phyloP scores from a whole-genome alignment of 257 asterid species.

The Ilex aquifolium region DNA sequence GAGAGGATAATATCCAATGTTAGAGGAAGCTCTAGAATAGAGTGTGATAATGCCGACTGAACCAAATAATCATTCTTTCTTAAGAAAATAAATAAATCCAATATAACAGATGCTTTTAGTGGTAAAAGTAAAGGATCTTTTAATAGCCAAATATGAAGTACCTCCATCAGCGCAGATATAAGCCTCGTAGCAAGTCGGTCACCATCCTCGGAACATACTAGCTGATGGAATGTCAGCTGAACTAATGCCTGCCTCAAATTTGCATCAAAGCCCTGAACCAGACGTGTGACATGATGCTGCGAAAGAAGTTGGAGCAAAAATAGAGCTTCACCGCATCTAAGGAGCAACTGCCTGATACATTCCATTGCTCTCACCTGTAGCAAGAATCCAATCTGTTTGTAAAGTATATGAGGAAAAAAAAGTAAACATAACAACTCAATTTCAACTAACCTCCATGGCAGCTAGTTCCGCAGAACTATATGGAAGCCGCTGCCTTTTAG shows the following conservation, averaged over 20 bases:
- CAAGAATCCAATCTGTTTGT: slow-evolving; percentile 15
- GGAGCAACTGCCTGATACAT: slow-evolving; percentile 90
- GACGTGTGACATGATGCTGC: slow-evolving; percentile 70
- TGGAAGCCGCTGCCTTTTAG: slow-evolving; percentile 80
- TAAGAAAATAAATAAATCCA: neutral
- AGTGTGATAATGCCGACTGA: neutral
- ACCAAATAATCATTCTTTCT: neutral
- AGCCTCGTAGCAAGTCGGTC: slow-evolving; percentile 79
- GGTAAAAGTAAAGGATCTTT: neutral
- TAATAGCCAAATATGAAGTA: slow-evolving; percentile 22
- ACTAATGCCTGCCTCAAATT: slow-evolving; percentile 53
- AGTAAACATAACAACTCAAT: slow-evolving; percentile 14
- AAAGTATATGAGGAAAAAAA: neutral
- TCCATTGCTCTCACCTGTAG: slow-evolving; percentile 95
- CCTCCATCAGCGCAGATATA: slow-evolving; percentile 95
- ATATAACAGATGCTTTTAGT: neutral
- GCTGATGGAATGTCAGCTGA: slow-evolving; percentile 84
- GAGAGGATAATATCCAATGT: slow-evolving; percentile 29
- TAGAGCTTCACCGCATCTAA: slow-evolving; percentile 86
- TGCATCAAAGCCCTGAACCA: slow-evolving; percentile 68
- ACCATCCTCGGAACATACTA: slow-evolving; percentile 87
- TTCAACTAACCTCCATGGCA: slow-evolving; percentile 81
- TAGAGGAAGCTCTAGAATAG: slow-evolving; percentile 19
- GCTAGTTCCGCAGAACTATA: slow-evolving; percentile 89
- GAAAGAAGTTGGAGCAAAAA: slow-evolving; percentile 83